Percentiles rank a stretch among this genome's conserved stretches.
phyloP scores from a whole-genome alignment of 139 green algal species.

The Asterochloris sp. region DNA sequence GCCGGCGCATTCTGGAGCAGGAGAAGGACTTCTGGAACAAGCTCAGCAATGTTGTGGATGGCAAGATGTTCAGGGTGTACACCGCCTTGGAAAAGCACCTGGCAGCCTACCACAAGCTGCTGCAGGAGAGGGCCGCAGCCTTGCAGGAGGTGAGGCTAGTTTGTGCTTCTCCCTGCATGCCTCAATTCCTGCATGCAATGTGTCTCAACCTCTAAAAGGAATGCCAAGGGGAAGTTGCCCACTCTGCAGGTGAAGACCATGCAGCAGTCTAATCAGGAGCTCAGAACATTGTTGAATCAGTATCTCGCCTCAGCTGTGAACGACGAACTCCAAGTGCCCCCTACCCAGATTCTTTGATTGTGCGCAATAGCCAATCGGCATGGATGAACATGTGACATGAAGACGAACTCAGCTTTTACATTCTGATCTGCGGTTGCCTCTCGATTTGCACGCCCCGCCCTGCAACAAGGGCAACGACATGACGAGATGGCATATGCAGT shows the following conservation, averaged over 20 bases:
- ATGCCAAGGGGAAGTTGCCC: not conserved
- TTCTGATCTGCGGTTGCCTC: too few relatives aligned
- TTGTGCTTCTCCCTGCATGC: not conserved
- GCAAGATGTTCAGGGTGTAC: conserved; percentile 59
- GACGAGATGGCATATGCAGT: too few relatives aligned
- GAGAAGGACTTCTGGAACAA: conserved; percentile 51
- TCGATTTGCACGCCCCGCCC: too few relatives aligned
- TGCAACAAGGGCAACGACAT: too few relatives aligned
- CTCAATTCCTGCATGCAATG: not conserved
- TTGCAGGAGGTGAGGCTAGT: not conserved
- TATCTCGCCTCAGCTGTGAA: conserved; percentile 70
- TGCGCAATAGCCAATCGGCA: not conserved
- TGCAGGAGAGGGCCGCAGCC: conserved; percentile 29
- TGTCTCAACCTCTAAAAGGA: not conserved
- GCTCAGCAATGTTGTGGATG: conserved; percentile 36
- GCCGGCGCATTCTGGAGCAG: conserved; percentile 29
- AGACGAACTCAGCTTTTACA: too few relatives aligned
- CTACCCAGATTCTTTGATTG: conserved; percentile 16
- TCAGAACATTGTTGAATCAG: conserved; percentile 72
- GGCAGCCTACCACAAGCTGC: conserved; percentile 55
- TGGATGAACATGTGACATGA: too few relatives aligned
- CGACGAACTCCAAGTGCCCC: conserved; percentile 66
- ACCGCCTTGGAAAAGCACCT: conserved; percentile 63
- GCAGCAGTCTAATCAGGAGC: conserved; percentile 72
- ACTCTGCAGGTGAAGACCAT: conserved; percentile 44